These are phyloP conservation scores for Moniliella sp. DNA, from an alignment of 1,284 basidiomycete species.

Conservation along the genomic window DNA sequence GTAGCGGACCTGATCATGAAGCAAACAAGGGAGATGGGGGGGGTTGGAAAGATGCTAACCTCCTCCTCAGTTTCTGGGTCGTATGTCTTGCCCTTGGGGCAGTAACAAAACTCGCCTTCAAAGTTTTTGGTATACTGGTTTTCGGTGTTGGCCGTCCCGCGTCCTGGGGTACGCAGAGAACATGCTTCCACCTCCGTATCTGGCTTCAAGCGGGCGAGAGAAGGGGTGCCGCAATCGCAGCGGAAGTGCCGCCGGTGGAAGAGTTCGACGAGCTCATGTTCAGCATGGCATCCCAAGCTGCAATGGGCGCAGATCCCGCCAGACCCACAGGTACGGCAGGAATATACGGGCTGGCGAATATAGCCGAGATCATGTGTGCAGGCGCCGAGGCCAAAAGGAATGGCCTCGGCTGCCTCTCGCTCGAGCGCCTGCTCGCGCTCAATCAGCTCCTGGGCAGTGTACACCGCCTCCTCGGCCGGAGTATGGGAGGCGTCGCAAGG, in stretches of 20 bases:
- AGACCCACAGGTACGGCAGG: slow-evolving; percentile 28
- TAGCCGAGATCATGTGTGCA: slow-evolving; percentile 33
- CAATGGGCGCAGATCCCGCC: slow-evolving; percentile 36
- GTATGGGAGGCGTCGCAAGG: too few species aligned
- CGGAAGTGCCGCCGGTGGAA: slow-evolving; percentile 29
- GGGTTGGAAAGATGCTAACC: too few species aligned
- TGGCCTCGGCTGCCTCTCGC: slow-evolving; percentile 31
- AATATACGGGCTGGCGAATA: slow-evolving; percentile 34
- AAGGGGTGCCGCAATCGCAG: slow-evolving; percentile 30
- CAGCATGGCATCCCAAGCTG: slow-evolving; percentile 34
- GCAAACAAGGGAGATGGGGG: too few species aligned
- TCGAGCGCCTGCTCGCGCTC: slow-evolving; percentile 31
- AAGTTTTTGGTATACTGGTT: slow-evolving; percentile 34
- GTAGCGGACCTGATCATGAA: too few species aligned
- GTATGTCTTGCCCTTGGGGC: slow-evolving; percentile 29
- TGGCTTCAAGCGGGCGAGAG: neutral
- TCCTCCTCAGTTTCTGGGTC: slow-evolving; percentile 35
- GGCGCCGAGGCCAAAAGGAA: slow-evolving; percentile 33
- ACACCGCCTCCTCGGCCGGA: slow-evolving; percentile 19
- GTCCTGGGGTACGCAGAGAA: slow-evolving; percentile 11
- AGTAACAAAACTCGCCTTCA: slow-evolving; percentile 34
- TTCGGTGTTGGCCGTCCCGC: slow-evolving; percentile 17
- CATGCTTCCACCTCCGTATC: slow-evolving; percentile 9
- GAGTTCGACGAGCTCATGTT: slow-evolving; percentile 31
- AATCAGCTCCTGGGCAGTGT: slow-evolving; percentile 32